Evolutionary conservation across 345 rosid genomes (phyloP), one percentile per base, ranked within the genome.

Genomic region (Dipteronia dyeriana): DNA sequence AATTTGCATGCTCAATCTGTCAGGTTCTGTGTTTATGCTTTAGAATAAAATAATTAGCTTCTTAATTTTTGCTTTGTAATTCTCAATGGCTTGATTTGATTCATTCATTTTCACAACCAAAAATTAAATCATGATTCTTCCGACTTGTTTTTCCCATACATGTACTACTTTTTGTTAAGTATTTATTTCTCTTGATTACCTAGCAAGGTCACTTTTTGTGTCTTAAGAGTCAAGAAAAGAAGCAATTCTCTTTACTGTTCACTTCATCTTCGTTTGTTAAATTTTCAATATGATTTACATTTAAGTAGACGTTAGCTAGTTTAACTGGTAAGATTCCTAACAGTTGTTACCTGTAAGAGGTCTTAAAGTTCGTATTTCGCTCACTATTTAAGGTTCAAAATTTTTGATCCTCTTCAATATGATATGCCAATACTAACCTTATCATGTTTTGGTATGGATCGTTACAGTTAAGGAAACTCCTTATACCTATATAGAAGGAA

Each of bases 391-490:
- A 34, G 38, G 38, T 34, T 34, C 38, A 34, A 34, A 34, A 34
- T 0, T 4, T 4, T 34, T 34, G 34, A 4, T 34, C 6, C 38
- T 34, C 6, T 34, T 34, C 6, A 34, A 34, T 34, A 34, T 34
- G 38, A 34, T 34, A 34, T 34, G 38, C 38, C 6, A 34, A 34
- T 34, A 34, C 38, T 34, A 31, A 31, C 38, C 16, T 17, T 5
- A 14, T 54, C 0, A 57, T 22, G 25, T 19, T 34, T 41, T 1
- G 45, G 4, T 29, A 12, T 23, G n/a, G 63, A 75, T n/a, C 19
- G 9, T n/a, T 31, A 38, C 84, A 88, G 93, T 68, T 0, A 81
- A 88, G 67, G 94, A 88, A 80, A 47, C 70, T 31, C 62, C 78
- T 19, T 91, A 84, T 66, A 57, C 82, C 16, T 92, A 91, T 25